Evolutionary conservation across 2,329 filamentous ascomycete genomes (phyloP).

Genomic region (Venturia nashicola): DNA sequence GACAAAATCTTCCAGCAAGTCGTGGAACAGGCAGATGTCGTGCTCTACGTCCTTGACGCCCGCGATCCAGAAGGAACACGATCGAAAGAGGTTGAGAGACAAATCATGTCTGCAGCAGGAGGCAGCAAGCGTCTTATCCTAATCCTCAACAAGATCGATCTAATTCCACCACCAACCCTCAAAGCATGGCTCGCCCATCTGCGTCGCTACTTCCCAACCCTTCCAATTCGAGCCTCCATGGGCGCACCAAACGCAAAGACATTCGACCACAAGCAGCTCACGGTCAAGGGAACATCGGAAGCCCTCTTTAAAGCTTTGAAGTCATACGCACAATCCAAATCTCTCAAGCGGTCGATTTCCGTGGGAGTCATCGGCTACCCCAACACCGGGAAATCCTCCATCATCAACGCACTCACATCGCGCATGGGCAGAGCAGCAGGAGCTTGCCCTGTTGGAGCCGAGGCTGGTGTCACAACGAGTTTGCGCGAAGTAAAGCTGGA

Average conservation of each 20-base stretch:
- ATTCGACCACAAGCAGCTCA: constrained; percentile 85
- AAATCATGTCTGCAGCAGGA: constrained; percentile 76
- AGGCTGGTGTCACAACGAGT: constrained; percentile 83
- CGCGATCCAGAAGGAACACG: constrained; percentile 83
- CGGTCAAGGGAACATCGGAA: constrained; percentile 72
- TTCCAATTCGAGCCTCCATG: constrained; percentile 75
- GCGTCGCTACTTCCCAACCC: constrained; percentile 78
- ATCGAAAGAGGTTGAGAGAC: constrained; percentile 80
- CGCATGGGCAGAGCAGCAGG: constrained; percentile 58
- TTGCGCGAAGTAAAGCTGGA: constrained; percentile 87
- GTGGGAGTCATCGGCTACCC: constrained; percentile 93
- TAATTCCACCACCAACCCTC: constrained; percentile 70
- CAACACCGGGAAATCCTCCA: constrained; percentile 91
- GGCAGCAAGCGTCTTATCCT: constrained; percentile 82
- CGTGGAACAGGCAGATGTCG: constrained; percentile 75
- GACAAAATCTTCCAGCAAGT: constrained; percentile 96
- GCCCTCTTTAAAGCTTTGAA: constrained; percentile 83
- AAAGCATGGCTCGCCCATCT: constrained; percentile 77
- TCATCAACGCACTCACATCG: constrained; percentile 84
- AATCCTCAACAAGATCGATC: constrained; percentile 90
- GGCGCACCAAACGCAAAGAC: constrained; percentile 75
- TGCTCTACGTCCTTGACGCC: constrained; percentile 87
- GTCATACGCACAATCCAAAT: constrained; percentile 68
- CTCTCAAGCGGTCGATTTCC: constrained; percentile 78
- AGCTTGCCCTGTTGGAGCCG: constrained; percentile 73